Percentiles rank a stretch among this genome's conserved stretches.
Conservation (phyloP, 1,284 basidiomycete species). For the Ustilago loliicola region DNA sequence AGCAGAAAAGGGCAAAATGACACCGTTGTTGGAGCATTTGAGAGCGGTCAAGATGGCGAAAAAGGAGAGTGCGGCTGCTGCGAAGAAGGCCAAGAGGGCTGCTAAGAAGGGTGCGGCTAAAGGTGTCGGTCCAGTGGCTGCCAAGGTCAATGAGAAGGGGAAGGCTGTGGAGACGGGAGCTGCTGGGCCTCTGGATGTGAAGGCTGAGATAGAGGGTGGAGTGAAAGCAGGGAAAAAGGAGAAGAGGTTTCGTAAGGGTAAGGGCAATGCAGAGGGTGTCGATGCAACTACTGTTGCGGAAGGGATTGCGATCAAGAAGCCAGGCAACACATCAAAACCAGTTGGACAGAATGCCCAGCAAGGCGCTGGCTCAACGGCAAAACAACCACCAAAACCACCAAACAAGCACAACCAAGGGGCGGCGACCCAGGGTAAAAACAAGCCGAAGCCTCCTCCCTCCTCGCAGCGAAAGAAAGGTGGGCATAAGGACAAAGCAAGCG, state of each 20-base stretch:
- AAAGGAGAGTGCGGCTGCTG: slow-evolving; percentile 33
- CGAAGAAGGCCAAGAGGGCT: slow-evolving; percentile 40
- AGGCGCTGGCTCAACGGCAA: background rate
- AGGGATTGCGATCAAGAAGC: background rate
- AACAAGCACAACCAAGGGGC: background rate
- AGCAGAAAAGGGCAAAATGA: slow-evolving; percentile 34
- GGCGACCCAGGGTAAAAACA: background rate
- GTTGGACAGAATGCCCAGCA: background rate
- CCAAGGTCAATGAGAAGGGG: background rate
- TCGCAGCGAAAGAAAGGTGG: slow-evolving; percentile 8
- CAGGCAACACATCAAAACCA: background rate
- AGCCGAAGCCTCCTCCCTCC: background rate
- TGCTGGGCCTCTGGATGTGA: too few relatives aligned
- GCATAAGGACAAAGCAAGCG: slow-evolving; percentile 7
- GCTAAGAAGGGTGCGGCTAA: slow-evolving; percentile 13
- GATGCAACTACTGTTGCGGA: background rate
- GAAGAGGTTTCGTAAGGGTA: slow-evolving; percentile 7
- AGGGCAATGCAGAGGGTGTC: slow-evolving; percentile 7
- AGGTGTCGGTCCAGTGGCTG: background rate
- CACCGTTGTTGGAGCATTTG: slow-evolving; percentile 62
- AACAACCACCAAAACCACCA: background rate
- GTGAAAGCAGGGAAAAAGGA: slow-evolving; percentile 22
- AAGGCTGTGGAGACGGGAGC: background rate
- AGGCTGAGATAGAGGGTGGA: background rate
- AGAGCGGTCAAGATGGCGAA: slow-evolving; percentile 45